Evolutionary conservation across 2,329 filamentous ascomycete genomes (phyloP).

Genomic region (Botryotinia calthae): DNA sequence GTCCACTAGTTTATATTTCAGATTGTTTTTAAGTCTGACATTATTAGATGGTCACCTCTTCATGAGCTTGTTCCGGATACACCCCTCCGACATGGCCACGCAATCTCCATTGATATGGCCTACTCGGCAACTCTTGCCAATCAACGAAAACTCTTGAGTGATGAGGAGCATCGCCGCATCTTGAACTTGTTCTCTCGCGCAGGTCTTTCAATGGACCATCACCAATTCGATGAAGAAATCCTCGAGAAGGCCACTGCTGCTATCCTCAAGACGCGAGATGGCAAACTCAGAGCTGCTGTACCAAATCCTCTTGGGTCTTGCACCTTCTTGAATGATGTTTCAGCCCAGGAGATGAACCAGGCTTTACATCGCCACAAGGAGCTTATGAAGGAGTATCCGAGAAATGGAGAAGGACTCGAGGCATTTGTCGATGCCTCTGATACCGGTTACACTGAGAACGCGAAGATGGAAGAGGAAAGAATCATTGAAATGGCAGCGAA

Average conservation of each 20-base stretch:
- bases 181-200: conserved; percentile 68
- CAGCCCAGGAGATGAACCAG: conserved; percentile 57
- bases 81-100: conserved; percentile 69
- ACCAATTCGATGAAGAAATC: conserved; percentile 62
- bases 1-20: too few species aligned
- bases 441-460: conserved; percentile 52
- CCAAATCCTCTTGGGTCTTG: conserved; percentile 66
- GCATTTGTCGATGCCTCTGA: conserved; percentile 68
- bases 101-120: conserved; percentile 74
- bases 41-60: conserved; percentile 57
- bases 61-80: conserved; percentile 68
- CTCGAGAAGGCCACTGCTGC: conserved; percentile 65
- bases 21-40: not conserved
- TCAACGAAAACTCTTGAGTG: conserved; percentile 57
- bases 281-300: conserved; percentile 64
- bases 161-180: conserved; percentile 59
- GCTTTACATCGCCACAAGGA: conserved; percentile 63
- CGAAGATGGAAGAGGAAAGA: conserved; percentile 32
- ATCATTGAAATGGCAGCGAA: conserved; percentile 29
- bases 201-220: conserved; percentile 69
- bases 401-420: conserved; percentile 63
- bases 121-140: conserved; percentile 69
- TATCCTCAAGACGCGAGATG: conserved; percentile 70
- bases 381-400: conserved; percentile 59
- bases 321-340: conserved; percentile 66